phyloP scores from a whole-genome alignment of 768 basidiomycete genomes.

The Pseudohyphozyma bogoriensis region DNA sequence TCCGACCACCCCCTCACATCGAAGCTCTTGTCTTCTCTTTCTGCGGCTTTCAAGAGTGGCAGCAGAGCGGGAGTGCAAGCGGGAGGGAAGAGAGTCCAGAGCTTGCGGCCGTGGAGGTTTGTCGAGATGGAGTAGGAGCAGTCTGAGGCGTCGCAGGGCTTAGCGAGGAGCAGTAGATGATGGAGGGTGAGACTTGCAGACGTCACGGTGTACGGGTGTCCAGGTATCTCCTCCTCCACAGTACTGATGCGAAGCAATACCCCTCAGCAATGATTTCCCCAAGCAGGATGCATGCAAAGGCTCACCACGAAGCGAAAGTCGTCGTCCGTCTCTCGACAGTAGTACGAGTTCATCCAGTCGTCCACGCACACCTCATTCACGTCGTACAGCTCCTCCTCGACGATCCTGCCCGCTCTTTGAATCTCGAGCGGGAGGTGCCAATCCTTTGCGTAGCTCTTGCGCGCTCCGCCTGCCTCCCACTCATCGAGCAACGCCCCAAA shows the following conservation, averaged over 20 bases:
- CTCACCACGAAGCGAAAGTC: slow-evolving; percentile 30
- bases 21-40: not conserved
- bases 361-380: slow-evolving; percentile 19
- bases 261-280: not conserved
- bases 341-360: slow-evolving; percentile 31
- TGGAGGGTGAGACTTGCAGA: slow-evolving; percentile 16
- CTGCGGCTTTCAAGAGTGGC: slow-evolving; percentile 1
- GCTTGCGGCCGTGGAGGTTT: slow-evolving; percentile 26
- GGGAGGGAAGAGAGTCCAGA: slow-evolving; percentile 29
- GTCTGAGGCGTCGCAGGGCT: slow-evolving; percentile 8
- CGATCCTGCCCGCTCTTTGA: not conserved
- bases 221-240: slow-evolving; percentile 23
- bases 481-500: slow-evolving; percentile 1
- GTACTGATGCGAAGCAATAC: slow-evolving; percentile 4
- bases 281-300: not conserved
- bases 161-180: not conserved
- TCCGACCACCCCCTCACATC: slow-evolving; percentile 14
- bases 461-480: not conserved
- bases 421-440: slow-evolving; percentile 25
- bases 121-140: slow-evolving; percentile 32
- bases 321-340: slow-evolving; percentile 8
- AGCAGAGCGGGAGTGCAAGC: not conserved
- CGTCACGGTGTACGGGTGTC: slow-evolving; percentile 29
- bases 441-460: slow-evolving; percentile 10
- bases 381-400: slow-evolving; percentile 12